phyloP scores from a whole-genome alignment of 768 basidiomycete genomes.

The Hericium rajendrae region DNA sequence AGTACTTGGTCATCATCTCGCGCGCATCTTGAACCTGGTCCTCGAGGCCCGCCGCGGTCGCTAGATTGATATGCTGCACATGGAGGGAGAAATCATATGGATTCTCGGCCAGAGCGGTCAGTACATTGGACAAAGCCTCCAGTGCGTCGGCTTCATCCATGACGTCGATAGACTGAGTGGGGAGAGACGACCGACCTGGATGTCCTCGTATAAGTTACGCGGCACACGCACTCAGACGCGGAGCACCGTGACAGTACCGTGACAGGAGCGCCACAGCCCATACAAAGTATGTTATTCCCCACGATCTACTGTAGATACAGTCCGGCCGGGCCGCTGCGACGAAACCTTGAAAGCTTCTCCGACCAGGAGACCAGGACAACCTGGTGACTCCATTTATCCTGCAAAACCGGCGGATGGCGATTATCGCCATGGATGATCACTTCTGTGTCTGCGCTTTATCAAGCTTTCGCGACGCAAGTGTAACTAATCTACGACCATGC shows the following conservation, averaged over 20 bases:
- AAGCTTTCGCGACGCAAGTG: neutral
- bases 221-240: too few species aligned
- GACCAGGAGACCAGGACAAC: neutral
- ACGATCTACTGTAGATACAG: neutral
- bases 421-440: neutral
- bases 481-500: neutral
- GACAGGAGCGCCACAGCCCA: too few species aligned
- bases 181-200: neutral
- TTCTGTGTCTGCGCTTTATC: neutral
- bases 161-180: neutral
- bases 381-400: neutral
- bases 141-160: constrained; percentile 56
- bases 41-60: constrained; percentile 46
- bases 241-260: too few species aligned
- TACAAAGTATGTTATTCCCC: too few species aligned
- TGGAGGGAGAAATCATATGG: constrained; percentile 59
- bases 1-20: constrained; percentile 54
- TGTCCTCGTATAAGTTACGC: too few species aligned
- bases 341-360: neutral
- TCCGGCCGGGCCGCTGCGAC: neutral
- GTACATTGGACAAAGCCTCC: constrained; percentile 51
- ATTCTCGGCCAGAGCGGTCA: constrained; percentile 47
- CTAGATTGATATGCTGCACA: constrained; percentile 55
- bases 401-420: neutral
- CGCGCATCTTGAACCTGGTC: constrained; percentile 51